Base-by-base conservation (phyloP, 2,329 filamentous ascomycete genomes). In the Verticillium albo-atrum region DNA sequence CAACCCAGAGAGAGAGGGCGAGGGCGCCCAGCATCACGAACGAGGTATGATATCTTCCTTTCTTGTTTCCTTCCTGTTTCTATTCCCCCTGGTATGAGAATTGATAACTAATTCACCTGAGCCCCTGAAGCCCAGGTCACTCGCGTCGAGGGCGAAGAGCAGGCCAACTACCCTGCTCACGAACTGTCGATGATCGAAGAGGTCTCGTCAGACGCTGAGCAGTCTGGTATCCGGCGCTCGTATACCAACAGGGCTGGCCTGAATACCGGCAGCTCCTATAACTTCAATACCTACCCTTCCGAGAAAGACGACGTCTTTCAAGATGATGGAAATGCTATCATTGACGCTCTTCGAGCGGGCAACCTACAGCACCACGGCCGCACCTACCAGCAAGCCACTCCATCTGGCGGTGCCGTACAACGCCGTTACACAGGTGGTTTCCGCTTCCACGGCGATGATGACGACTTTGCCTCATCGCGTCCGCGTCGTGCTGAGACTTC, bases 111-210 rank as follows among this genome's bases (percentile, higher is more conserved):
- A 23, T 23, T 37, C 17, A 37, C 2, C 34, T 37, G 34, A 14
- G 6, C 15, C 2, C 15, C 17, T 20, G 14, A n/a, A 37, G 34
- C 6, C 14, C 34, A 32, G 6, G 30, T 6, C 17, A 17, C 12
- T 15, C 9, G 14, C 17, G 3, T 37, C 14, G 34, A 37, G 6
- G 34, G 17, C 15, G 34, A 37, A 37, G 34, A 37, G 14, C 34
- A 37, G 34, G 15, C 5, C 17, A n/a, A 20, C 6, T n/a, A 47
- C 42, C 7, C 42, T 6, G n/a, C 42, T 23, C 55, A 51, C 37
- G 37, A 51, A 10, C 55, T 57, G 14, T 57, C 55, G 20, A 23
- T 25, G 26, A 57, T 57, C 20, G 55, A 51, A 28, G 55, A 57
- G 20, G 54, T 55, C 54, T 27, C 54, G 25, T 56, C 54, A 15